phyloP scores from a whole-genome alignment of 805 yeast species.

The Metschnikowia colocasiae region DNA sequence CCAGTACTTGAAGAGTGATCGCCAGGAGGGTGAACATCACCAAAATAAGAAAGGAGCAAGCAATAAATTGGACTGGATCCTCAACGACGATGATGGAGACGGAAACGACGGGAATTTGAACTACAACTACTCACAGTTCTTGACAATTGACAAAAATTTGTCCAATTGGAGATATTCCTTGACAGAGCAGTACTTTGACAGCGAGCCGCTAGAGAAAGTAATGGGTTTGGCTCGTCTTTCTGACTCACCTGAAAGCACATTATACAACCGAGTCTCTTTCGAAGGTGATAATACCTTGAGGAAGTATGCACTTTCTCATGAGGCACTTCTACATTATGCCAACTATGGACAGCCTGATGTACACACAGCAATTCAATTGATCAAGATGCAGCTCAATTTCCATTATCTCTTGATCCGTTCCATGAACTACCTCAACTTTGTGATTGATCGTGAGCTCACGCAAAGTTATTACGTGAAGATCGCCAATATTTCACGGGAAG shows the following conservation, averaged over 20 bases:
- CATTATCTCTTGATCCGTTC: conserved; percentile 42
- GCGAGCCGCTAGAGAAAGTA: conserved; percentile 24
- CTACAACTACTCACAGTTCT: conserved; percentile 41
- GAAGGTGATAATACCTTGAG: conserved; percentile 16
- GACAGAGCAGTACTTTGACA: conserved; percentile 25
- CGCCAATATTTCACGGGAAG: conserved; percentile 36
- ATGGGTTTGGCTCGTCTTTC: conserved; percentile 32
- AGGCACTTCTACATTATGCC: conserved; percentile 22
- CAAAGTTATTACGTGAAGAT: conserved; percentile 32
- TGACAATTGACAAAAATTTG: conserved; percentile 40
- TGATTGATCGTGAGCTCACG: conserved; percentile 40
- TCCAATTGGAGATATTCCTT: conserved; percentile 39
- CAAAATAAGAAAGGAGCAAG: conserved; percentile 14
- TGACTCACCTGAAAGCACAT: conserved; percentile 21
- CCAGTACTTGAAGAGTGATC: conserved; percentile 33
- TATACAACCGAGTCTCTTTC: conserved; percentile 29
- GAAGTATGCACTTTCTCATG: conserved; percentile 12
- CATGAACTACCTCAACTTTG: conserved; percentile 38
- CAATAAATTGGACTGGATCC: conserved; percentile 38
- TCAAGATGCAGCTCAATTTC: conserved; percentile 43
- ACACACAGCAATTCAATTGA: conserved; percentile 35
- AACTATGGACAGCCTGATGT: conserved; percentile 37
- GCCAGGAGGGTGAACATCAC: conserved; percentile 13
- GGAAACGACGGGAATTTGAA: conserved; percentile 47
- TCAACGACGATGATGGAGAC: conserved; percentile 46